Evolutionary conservation across 306 rosid genomes (phyloP), one percentile per base, ranked within the genome.

Genomic region (Abrus pulchellus): DNA sequence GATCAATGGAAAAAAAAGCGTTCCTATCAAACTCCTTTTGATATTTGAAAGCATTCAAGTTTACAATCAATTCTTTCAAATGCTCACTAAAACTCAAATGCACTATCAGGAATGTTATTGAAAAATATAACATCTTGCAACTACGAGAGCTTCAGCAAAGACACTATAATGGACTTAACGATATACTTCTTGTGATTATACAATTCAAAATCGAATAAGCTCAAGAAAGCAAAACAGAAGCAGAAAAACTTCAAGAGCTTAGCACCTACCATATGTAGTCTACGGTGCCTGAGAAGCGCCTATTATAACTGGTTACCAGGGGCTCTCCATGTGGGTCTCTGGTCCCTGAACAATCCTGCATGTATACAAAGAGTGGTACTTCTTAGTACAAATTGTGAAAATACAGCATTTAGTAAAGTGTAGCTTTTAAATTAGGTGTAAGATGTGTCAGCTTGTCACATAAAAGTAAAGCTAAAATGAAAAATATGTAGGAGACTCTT

Each of bases 321-420:
- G 99, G 99, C 85, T 95, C 99, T 55, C 98, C 97, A 79, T 87
- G 76, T 56, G 87, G 78, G 77, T 89, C 99, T 83, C 99, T 90
- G 67, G 91, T 87, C 55, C 92, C 93, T 12, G 91, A 79, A 77
- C 72, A 49, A 86, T 86, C 91, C 98, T 93, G 90, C 80, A 79
- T 64, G 47, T 34, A 72, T 48, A 63, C 57, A 80, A 45, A 73
- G 61, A 52, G 71, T 14, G 57, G 3, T 36, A 36, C 40, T 36
- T 2, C 52, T 12, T 0, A 54, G 63, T 32, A 44, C 43, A 5
- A 27, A 71, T 45, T 38, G 48, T 40, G 60, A 7, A 81, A 79
- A 52, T 44, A 56, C 52, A 63, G 70, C 50, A 57, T 79, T 63
- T 20, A 61, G 53, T 44, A 48, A 80, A 79, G 74, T 53, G 34